Conservation (phyloP, 2,329 filamentous ascomycete genomes). For the Ophiognomonia clavigignenti-juglandacearum region DNA sequence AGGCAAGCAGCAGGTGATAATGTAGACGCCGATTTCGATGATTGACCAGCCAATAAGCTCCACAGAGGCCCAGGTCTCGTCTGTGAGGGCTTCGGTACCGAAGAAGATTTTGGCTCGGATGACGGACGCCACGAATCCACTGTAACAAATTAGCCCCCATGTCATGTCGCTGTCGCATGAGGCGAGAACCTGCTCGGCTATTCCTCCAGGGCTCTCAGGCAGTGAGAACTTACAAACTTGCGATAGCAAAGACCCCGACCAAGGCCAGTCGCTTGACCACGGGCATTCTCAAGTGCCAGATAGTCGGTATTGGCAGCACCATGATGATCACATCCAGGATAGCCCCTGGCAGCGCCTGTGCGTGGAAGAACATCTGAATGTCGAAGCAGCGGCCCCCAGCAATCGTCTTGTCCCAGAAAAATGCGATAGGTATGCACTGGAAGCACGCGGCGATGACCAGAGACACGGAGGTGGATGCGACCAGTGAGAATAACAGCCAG, state of each 20-base stretch:
- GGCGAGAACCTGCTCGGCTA: not conserved
- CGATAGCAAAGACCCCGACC: conserved; percentile 22
- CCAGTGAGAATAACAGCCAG: conserved; percentile 17
- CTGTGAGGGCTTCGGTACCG: conserved; percentile 16
- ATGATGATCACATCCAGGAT: conserved; percentile 24
- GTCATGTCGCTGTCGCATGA: too few relatives aligned
- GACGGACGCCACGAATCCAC: conserved; percentile 21
- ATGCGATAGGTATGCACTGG: conserved; percentile 36
- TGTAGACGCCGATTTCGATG: conserved; percentile 22
- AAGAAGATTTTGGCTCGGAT: conserved; percentile 19
- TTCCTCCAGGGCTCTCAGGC: not conserved
- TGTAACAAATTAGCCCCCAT: conserved; percentile 14
- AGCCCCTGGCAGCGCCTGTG: conserved; percentile 20
- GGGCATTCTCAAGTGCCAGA: conserved; percentile 24
- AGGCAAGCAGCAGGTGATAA: conserved; percentile 23
- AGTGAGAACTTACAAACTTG: conserved; percentile 20
- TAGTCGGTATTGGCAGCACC: conserved; percentile 21
- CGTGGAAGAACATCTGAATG: conserved; percentile 23
- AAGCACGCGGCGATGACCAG: conserved; percentile 20
- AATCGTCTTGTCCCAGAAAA: conserved; percentile 39
- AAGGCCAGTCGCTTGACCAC: conserved; percentile 22
- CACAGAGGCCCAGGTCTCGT: conserved; percentile 20
- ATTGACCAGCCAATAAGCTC: conserved; percentile 21
- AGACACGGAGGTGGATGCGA: conserved; percentile 19
- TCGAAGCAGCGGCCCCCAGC: conserved; percentile 32